phyloP scores from a whole-genome alignment of 176 grass and related monocot species.

The Puccinellia tenuiflora region DNA sequence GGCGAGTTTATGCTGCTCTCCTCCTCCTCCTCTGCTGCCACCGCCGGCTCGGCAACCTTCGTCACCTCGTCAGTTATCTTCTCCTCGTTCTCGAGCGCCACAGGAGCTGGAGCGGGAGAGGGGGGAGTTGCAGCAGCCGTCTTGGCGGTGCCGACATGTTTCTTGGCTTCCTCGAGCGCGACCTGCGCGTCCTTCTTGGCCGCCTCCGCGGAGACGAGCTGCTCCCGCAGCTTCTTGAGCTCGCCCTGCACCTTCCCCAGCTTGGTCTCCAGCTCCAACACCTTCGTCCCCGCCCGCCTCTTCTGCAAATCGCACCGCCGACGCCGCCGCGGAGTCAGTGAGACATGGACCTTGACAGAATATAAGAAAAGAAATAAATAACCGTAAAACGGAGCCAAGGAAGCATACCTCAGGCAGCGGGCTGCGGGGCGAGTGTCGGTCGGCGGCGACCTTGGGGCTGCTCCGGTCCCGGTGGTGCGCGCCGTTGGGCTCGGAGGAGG shows the following conservation, averaged over 20 bases:
- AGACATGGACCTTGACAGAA: too few relatives aligned
- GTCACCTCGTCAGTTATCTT: conserved; percentile 8
- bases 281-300: conserved; percentile 62
- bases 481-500: conserved; percentile 59
- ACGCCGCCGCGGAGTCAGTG: background rate
- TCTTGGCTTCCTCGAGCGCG: conserved; percentile 84
- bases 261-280: conserved; percentile 71
- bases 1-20: conserved; percentile 36
- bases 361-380: too few relatives aligned
- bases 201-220: conserved; percentile 70
- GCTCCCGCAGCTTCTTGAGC: conserved; percentile 88
- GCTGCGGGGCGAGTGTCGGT: conserved; percentile 66
- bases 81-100: conserved; percentile 4
- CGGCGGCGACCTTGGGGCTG: conserved; percentile 74
- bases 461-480: conserved; percentile 57
- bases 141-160: conserved; percentile 38
- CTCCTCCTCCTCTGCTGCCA: conserved; percentile 31
- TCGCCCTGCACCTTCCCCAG: conserved; percentile 80
- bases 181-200: conserved; percentile 93
- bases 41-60: conserved; percentile 14
- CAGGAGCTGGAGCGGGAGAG: background rate
- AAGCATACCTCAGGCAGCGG: conserved; percentile 77
- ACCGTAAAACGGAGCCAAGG: too few relatives aligned
- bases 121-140: conserved; percentile 6
- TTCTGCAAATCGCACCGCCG: conserved; percentile 25